Evolutionary conservation across 1,139 yeast genomes (phyloP).

Genomic region (Kurtzmaniella natalensis): DNA sequence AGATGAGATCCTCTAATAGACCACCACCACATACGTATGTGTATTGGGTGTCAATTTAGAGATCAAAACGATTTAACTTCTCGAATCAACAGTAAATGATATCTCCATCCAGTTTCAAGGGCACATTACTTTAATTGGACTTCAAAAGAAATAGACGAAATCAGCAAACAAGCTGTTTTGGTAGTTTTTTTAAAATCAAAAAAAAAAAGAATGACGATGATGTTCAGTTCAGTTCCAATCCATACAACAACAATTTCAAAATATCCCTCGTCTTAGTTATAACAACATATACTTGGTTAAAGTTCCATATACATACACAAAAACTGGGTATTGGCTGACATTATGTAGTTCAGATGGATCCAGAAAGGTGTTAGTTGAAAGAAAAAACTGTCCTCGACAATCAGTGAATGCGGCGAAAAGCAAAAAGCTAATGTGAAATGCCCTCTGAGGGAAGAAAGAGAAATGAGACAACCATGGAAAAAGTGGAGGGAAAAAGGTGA

Average conservation of each 20-base stretch:
- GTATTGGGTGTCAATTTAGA: too few relatives aligned
- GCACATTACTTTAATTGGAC: too few relatives aligned
- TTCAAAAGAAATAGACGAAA: too few relatives aligned
- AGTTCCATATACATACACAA: conserved; percentile 31
- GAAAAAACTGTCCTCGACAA: conserved; percentile 4
- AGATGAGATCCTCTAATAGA: too few relatives aligned
- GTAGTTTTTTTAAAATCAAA: too few relatives aligned
- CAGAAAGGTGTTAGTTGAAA: background rate
- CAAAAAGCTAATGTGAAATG: background rate
- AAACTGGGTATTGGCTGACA: conserved; percentile 40
- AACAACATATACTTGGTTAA: background rate
- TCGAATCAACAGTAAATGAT: too few relatives aligned
- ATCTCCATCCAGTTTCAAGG: too few relatives aligned
- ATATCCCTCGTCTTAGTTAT: background rate
- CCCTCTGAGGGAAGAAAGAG: background rate
- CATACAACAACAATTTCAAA: background rate
- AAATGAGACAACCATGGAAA: background rate
- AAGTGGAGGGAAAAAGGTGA: background rate
- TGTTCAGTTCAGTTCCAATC: background rate
- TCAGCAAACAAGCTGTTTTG: too few relatives aligned
- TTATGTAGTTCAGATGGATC: conserved; percentile 9
- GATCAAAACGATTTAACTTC: too few relatives aligned
- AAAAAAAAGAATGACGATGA: too few relatives aligned
- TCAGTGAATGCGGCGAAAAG: background rate
- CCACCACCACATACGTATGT: too few relatives aligned